A percentile compares a stretch with the other conserved stretches of the same genome.
These are phyloP conservation scores for Nicotiana rustica DNA, from an alignment of 305 asterid species.

Conservation along the genomic window DNA sequence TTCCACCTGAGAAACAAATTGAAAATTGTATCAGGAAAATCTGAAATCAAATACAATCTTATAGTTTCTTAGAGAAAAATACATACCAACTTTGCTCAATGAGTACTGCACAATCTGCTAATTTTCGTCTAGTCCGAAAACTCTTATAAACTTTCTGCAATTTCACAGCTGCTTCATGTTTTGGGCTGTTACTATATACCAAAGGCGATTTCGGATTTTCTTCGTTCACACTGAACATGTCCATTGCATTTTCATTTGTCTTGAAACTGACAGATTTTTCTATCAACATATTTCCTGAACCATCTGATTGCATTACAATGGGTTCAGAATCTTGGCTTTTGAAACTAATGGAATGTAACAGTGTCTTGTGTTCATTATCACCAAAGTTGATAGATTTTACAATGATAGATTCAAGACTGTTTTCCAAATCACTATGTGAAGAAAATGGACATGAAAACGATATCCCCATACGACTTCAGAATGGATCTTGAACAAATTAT, in stretches of 20 bases:
- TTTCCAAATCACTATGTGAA: constrained; percentile 57
- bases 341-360: constrained; percentile 45
- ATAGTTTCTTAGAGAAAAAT: neutral
- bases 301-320: constrained; percentile 45
- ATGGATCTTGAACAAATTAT: constrained; percentile 43
- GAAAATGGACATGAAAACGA: constrained; percentile 73
- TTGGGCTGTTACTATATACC: constrained; percentile 38
- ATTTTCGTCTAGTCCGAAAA: constrained; percentile 78
- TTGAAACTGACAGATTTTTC: constrained; percentile 42
- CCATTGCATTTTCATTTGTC: constrained; percentile 31
- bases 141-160: constrained; percentile 89
- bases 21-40: neutral
- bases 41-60: neutral
- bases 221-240: constrained; percentile 25
- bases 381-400: constrained; percentile 48
- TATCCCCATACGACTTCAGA: constrained; percentile 74
- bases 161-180: constrained; percentile 78
- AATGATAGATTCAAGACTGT: constrained; percentile 55
- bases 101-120: constrained; percentile 89
- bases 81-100: constrained; percentile 82
- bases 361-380: constrained; percentile 42
- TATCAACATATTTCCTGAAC: constrained; percentile 43
- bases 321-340: constrained; percentile 46
- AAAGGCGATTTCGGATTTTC: constrained; percentile 34
- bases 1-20: constrained; percentile 54